These are phyloP conservation scores for Sungouiella blattae DNA, from an alignment of 805 yeast species.

Conservation along the genomic window DNA sequence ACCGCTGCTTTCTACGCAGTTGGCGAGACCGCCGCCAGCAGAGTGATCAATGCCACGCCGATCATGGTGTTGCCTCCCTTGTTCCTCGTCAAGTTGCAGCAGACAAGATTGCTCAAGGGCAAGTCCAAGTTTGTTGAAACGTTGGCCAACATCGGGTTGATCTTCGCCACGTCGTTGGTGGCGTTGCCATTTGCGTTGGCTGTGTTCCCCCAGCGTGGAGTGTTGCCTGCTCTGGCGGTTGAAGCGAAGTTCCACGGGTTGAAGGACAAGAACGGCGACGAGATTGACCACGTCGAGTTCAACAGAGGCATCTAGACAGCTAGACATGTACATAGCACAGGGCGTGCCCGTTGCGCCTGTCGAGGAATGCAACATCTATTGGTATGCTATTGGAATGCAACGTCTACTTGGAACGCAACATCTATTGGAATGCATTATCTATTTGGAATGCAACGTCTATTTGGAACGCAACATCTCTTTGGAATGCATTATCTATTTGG, in stretches of 20 bases:
- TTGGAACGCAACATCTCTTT: too few species aligned
- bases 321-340: too few species aligned
- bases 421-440: too few species aligned
- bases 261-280: slow-evolving; percentile 59
- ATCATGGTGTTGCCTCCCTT: slow-evolving; percentile 96
- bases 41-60: slow-evolving; percentile 96
- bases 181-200: slow-evolving; percentile 95
- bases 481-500: too few species aligned
- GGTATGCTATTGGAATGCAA: too few species aligned
- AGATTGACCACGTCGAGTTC: slow-evolving; percentile 65
- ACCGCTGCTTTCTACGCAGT: slow-evolving; percentile 91
- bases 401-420: too few species aligned
- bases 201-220: slow-evolving; percentile 87
- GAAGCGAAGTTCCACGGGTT: slow-evolving; percentile 63
- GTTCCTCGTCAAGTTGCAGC: slow-evolving; percentile 73
- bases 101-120: slow-evolving; percentile 57
- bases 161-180: slow-evolving; percentile 77
- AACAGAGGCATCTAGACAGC: slow-evolving; percentile 80
- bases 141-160: slow-evolving; percentile 76
- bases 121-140: slow-evolving; percentile 65
- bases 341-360: too few species aligned
- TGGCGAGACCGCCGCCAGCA: slow-evolving; percentile 92
- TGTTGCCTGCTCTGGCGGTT: slow-evolving; percentile 52
- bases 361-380: too few species aligned
- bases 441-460: too few species aligned